A percentile compares a stretch with the other conserved stretches of the same genome.
These are phyloP conservation scores for Angophora floribunda DNA, from an alignment of 345 rosid genomes.

Conservation along the genomic window DNA sequence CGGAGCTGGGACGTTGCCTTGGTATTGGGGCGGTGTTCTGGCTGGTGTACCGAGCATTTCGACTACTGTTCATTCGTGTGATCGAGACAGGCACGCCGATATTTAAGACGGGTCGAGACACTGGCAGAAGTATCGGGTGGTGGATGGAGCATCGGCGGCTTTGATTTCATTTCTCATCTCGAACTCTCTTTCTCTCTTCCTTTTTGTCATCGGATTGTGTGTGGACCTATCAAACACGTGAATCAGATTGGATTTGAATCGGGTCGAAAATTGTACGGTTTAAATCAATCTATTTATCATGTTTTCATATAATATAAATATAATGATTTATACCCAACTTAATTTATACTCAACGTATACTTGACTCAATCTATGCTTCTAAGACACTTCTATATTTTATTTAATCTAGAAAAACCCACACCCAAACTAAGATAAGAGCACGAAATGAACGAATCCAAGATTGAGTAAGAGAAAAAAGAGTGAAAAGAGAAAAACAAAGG, in stretches of 20 bases:
- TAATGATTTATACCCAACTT: too few species aligned
- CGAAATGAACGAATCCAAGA: rapidly evolving
- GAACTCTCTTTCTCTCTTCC: background rate
- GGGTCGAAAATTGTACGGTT: rapidly evolving
- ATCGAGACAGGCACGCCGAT: background rate
- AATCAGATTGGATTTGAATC: background rate
- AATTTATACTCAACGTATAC: too few species aligned
- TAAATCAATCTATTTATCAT: rapidly evolving
- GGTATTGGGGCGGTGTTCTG: background rate
- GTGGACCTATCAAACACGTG: background rate
- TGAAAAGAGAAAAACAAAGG: too few species aligned
- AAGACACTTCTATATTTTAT: rapidly evolving
- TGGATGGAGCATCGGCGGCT: rapidly evolving
- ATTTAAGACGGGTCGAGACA: background rate
- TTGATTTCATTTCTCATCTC: background rate
- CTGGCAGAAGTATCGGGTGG: rapidly evolving
- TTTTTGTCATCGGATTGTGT: background rate
- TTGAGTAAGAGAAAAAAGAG: rapidly evolving
- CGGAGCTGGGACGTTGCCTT: background rate
- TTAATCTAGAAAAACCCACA: too few species aligned
- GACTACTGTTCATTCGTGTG: background rate
- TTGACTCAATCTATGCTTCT: rapidly evolving
- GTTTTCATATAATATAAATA: too few species aligned
- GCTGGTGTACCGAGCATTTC: background rate
- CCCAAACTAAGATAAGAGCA: rapidly evolving